A percentile compares a stretch with the other conserved stretches of the same genome.
Conservation (phyloP, 2,329 filamentous ascomycete species). For the Tolypocladium paradoxum region DNA sequence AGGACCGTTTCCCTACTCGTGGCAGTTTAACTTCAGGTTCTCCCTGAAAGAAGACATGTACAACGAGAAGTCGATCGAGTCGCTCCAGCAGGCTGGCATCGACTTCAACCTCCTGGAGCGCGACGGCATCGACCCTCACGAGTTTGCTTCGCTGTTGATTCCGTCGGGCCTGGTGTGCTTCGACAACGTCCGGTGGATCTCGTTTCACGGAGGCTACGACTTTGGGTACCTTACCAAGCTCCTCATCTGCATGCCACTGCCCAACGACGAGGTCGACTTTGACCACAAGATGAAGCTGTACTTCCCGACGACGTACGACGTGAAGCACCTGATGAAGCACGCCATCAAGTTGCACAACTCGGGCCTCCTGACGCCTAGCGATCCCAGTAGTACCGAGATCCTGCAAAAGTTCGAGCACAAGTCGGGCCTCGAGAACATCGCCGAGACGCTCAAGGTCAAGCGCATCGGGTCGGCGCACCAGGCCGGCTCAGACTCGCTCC, state of each 20-base stretch:
- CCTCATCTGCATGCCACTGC: constrained; percentile 70
- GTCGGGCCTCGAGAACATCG: constrained; percentile 84
- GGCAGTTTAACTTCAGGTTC: constrained; percentile 99
- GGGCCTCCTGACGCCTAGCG: constrained; percentile 51
- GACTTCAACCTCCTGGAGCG: constrained; percentile 77
- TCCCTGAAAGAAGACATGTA: constrained; percentile 95
- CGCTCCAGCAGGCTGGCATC: constrained; percentile 83
- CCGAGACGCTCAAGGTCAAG: constrained; percentile 84
- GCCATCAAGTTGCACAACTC: constrained; percentile 61
- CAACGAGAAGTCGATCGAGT: constrained; percentile 86
- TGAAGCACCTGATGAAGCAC: constrained; percentile 94
- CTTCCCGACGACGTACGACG: constrained; percentile 89
- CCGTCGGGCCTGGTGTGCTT: constrained; percentile 84
- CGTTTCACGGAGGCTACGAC: constrained; percentile 95
- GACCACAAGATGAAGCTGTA: constrained; percentile 81
- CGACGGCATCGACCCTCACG: constrained; percentile 80
- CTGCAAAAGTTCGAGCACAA: constrained; percentile 81
- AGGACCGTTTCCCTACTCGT: constrained; percentile 68
- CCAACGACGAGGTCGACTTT: constrained; percentile 83
- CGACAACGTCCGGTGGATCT: constrained; percentile 88
- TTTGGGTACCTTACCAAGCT: constrained; percentile 96
- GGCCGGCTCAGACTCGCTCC: constrained; percentile 83
- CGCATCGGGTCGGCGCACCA: constrained; percentile 82
- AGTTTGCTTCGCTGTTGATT: constrained; percentile 83
- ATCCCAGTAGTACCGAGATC: constrained; percentile 58